Evolutionary conservation across 805 yeast species (phyloP), one percentile per base, ranked within the genome.

Genomic region (Kodamaea neixiangensis): DNA sequence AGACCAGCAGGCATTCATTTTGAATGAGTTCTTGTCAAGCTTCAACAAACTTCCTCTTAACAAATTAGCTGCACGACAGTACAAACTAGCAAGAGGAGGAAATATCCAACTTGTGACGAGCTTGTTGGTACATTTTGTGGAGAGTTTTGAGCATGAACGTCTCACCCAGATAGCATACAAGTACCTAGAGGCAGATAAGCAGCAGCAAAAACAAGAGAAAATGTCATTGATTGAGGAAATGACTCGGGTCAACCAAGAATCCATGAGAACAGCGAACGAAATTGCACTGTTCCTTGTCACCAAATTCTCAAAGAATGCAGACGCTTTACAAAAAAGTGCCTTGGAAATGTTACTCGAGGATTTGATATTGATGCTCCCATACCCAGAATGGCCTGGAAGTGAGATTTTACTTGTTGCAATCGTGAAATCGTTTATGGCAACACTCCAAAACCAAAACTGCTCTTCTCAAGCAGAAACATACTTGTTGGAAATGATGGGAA

Each of bases 311-410:
- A 55, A 55, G 11, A 60, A 57, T 44, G 68, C 76, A 1, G 73
- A 68, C 14, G 43, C 64, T 1, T 57, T 58, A 1, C 55, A 56
- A 13, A 74, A 69, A 49, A 71, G 65, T 33, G 61, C 74, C 2
- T 57, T 87, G 35, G 90, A 85, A 31, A 58, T 76, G 15, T 68
- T 85, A 22, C 56, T 85, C 1, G 79, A 78, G 40, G 96, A 89
- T 58, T 65, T 87, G 17, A 51, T 82, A 6, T 53, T 60, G 0
- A 63, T 87, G 48, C 58, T 87, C 7, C 63, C 69, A 1, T 64
- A 64, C 7, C 88, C 90, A 0, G 85, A 82, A 49, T 89, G 86
- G 81, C 74, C 89, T 0, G 81, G 80, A 0, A 75, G 85, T 1
- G 87, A 81, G 52, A 56, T 71, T 0, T 56, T 87, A 13, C 63